Evolutionary conservation across 2,329 filamentous ascomycete species (phyloP), one percentile per base, ranked within the genome.

Genomic region (Aureobasidium sp.): DNA sequence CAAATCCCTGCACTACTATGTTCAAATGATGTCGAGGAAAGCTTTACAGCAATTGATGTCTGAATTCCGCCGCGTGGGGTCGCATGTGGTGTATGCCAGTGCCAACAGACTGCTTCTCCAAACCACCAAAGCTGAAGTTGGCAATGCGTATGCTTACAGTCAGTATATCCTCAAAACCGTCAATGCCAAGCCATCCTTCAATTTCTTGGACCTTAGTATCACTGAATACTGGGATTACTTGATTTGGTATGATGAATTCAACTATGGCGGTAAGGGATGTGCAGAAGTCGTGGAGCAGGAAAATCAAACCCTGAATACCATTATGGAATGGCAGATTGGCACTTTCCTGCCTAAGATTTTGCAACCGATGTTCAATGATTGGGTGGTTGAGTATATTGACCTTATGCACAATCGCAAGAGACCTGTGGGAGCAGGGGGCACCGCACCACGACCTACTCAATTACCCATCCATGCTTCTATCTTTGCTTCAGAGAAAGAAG

Each of bases 181-280:
- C 77, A 93, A 96, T 75, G 86, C 86, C 62, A 97, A 97, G 70
- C 91, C 94, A 0, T 82, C 97, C 0, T 99, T 99, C 76, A 90
- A 97, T 74, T 99, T 99, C 71, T 86, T 99, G 65, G 94, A 99
- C 69, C 81, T 99, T 3, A 90, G 97, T 68, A 94, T 99, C 74
- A 96, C 93, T 67, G 94, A 99, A 72, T 99, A 97, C 75, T 99
- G 94, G 94, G 94, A 99, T 73, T 97, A 97, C 69, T 84, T 99
- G 0, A 86, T 97, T 4, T 99, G 94, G 94, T 97, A 97, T 67
- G 94, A 99, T 68, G 91, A 97, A 74, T 97, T 93, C 80, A 99
- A 99, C 78, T 97, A 97, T 69, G 95, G 94, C 61, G 94, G 94
- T 63, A 95, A 95, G 70, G 94, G 90, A 4, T 96, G 91, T 67